Evolutionary conservation across 2,329 filamentous ascomycete genomes (phyloP).

Genomic region (Pezicula rhizophila): DNA sequence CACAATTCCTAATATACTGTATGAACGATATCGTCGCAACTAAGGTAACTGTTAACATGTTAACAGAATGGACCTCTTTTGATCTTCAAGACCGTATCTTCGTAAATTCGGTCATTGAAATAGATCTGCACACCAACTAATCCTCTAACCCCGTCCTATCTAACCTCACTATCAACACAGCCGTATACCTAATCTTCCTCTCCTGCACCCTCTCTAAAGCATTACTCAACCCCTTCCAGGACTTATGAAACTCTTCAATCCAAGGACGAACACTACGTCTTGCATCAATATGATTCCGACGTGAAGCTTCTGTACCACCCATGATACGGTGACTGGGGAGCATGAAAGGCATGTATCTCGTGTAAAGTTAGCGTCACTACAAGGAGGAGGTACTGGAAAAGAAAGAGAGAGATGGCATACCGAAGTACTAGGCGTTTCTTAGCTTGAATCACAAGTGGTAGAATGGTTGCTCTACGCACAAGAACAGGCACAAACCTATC

Average conservation of each 20-base stretch:
- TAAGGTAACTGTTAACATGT: too few species aligned
- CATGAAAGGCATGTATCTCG: conserved; percentile 10
- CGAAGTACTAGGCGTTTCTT: conserved; percentile 6
- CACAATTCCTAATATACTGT: too few species aligned
- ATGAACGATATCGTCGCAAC: too few species aligned
- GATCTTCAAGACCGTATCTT: too few species aligned
- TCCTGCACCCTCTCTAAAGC: conserved; percentile 9
- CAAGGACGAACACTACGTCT: conserved; percentile 11
- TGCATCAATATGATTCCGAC: conserved; percentile 10
- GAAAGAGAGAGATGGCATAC: not conserved
- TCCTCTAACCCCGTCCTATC: too few species aligned
- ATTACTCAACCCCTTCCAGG: conserved; percentile 8
- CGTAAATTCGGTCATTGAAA: too few species aligned
- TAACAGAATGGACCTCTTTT: too few species aligned
- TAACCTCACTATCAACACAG: conserved; percentile 1
- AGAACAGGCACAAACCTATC: conserved; percentile 6
- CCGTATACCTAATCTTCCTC: conserved; percentile 13
- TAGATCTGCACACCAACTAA: too few species aligned
- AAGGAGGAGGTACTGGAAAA: not conserved
- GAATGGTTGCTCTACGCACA: conserved; percentile 9
- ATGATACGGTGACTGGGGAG: conserved; percentile 9
- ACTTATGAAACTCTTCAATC: conserved; percentile 14
- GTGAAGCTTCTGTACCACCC: conserved; percentile 12
- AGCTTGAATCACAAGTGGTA: conserved; percentile 9
- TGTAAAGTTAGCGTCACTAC: not conserved